These are phyloP conservation scores for Alternaria incomplexa DNA, from an alignment of 2,329 filamentous ascomycete species.

Conservation along the genomic window DNA sequence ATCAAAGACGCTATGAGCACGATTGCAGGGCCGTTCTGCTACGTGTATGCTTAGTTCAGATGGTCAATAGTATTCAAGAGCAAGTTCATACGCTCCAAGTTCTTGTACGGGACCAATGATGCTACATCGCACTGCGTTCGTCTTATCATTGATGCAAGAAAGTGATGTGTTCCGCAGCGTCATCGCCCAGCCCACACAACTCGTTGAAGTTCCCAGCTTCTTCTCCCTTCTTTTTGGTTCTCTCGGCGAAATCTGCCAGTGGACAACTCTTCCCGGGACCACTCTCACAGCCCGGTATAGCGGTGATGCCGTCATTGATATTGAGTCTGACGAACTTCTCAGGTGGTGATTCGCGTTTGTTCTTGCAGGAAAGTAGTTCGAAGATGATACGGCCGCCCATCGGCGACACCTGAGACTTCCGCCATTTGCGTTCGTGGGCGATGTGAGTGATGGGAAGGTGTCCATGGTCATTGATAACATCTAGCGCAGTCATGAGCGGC, in stretches of 20 bases:
- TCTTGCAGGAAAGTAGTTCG: constrained; percentile 56
- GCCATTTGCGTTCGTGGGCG: constrained; percentile 56
- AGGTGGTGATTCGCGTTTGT: neutral
- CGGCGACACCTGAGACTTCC: constrained; percentile 61
- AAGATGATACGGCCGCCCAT: constrained; percentile 64
- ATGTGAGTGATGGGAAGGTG: constrained; percentile 57
- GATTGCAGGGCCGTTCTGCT: constrained; percentile 53
- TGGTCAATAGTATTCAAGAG: constrained; percentile 3
- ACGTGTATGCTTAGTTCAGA: constrained; percentile 44
- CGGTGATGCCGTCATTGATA: constrained; percentile 63
- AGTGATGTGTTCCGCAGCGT: constrained; percentile 51
- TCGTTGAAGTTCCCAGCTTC: constrained; percentile 57
- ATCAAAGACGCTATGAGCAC: constrained; percentile 51
- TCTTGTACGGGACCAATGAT: neutral
- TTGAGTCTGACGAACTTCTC: constrained; percentile 58
- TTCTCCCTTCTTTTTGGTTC: constrained; percentile 49
- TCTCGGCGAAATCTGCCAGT: constrained; percentile 51
- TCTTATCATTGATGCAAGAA: constrained; percentile 55
- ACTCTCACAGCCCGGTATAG: constrained; percentile 54
- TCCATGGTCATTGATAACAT: constrained; percentile 54
- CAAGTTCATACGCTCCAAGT: neutral
- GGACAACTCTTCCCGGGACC: constrained; percentile 59
- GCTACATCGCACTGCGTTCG: neutral
- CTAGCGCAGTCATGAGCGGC: constrained; percentile 60
- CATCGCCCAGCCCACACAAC: constrained; percentile 54